Base-by-base conservation (phyloP, 192 early-diverging fungal species). In the Coemansia sp. region DNA sequence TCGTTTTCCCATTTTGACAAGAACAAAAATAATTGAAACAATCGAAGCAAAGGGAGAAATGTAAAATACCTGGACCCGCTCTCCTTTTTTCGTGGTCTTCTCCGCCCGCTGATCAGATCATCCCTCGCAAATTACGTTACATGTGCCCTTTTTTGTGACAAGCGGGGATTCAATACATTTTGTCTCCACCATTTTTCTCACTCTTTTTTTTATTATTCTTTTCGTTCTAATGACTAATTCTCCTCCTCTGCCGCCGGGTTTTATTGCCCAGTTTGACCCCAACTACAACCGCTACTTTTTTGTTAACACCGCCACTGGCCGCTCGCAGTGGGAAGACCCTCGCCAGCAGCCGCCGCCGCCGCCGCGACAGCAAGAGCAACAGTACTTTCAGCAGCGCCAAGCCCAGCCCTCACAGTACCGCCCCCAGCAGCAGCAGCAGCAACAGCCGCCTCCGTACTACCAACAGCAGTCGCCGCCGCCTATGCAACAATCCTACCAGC, bases 1-100 rank as follows among this genome's bases (percentile, higher is more conserved):
- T 25, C 77, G 53, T 59, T 79, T 79, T 33, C 72, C 72, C 43
- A 86, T 90, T 90, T 56, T 70, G 73, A 11, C 13, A 53, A 52
- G 26, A 50, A 21, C 2, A 21, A 53, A 53, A 1, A 23, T 53
- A 28, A 53, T 26, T 35, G 21, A 14, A 57, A 28, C 14, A 20
- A 56, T 3, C 21, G 58, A 65, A 43, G 33, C 33, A 36, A 55
- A 7, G 31, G 28, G 26, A 56, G 35, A 20, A 36, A 21, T 53
- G 42, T 55, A 61, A 53, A 20, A 25, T 13, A n/a, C 14, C 20
- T 10, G 28, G 28, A 16, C 7, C 18, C 35, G 25, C 12, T 10
- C 23, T 23, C 5, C 13, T 3, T n/a, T 45, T 18, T 12, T 39
- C 31, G 26, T 14, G 41, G 33, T 9, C 13, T 59, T n/a, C 31